These are phyloP conservation scores for Globisporangium middletonii DNA, from an alignment of 352 stramenopile genomes.

Conservation along the genomic window DNA sequence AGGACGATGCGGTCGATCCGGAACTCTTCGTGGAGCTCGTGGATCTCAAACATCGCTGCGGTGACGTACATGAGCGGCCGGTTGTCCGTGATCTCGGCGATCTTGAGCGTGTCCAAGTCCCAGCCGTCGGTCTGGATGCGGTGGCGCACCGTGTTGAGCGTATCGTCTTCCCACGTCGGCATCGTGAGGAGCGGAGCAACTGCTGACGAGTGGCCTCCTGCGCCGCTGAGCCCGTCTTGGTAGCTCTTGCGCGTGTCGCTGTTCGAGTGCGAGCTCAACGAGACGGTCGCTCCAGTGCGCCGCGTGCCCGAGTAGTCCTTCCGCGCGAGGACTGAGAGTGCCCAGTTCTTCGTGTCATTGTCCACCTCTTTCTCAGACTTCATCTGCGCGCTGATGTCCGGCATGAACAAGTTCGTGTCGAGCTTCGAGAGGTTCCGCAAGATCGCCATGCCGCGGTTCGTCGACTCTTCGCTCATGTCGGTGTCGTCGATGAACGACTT, in stretches of 20 bases:
- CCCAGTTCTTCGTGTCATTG: conserved; percentile 81
- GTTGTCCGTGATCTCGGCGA: conserved; percentile 60
- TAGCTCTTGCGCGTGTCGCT: conserved; percentile 53
- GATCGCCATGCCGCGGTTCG: conserved; percentile 54
- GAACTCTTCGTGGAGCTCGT: conserved; percentile 75
- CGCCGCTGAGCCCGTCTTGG: conserved; percentile 33
- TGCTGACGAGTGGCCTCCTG: conserved; percentile 13
- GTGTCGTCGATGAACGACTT: conserved; percentile 71
- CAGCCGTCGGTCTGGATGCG: conserved; percentile 61
- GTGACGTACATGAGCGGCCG: conserved; percentile 78
- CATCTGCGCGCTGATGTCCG: conserved; percentile 77
- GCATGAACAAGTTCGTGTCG: conserved; percentile 79
- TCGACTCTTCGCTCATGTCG: conserved; percentile 54
- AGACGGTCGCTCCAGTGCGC: conserved; percentile 46
- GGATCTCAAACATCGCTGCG: conserved; percentile 68
- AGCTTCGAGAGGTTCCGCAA: conserved; percentile 62
- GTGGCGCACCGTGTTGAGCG: conserved; percentile 35
- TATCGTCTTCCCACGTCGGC: conserved; percentile 53
- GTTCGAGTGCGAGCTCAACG: conserved; percentile 67
- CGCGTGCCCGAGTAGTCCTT: conserved; percentile 66
- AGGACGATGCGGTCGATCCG: conserved; percentile 65
- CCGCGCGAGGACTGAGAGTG: conserved; percentile 59
- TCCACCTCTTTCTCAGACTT: conserved; percentile 76
- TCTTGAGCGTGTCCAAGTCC: conserved; percentile 64
- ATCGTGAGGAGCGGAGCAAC: conserved; percentile 46